Percentiles rank a stretch among this genome's conserved stretches.
Evolutionary conservation across 306 rosid genomes (phyloP).

Genomic region (Gleditsia sinensis): DNA sequence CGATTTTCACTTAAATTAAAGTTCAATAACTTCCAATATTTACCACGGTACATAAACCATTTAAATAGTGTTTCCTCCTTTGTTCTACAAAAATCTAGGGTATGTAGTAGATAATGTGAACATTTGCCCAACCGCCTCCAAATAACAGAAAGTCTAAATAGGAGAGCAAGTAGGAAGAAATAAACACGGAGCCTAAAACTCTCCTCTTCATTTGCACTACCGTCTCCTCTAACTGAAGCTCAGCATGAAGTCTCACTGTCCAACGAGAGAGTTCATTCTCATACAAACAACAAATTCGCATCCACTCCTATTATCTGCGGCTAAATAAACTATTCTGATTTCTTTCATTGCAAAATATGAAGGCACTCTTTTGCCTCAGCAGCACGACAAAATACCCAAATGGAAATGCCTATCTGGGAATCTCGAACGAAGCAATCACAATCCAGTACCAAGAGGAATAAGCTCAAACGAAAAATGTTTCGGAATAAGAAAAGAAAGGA

Average conservation of each 20-base stretch:
- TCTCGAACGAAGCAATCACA: constrained; percentile 4
- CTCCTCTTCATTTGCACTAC: not conserved
- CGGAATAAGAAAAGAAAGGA: not conserved
- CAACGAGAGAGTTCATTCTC: not conserved
- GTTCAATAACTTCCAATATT: not conserved
- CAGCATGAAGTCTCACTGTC: not conserved
- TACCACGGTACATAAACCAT: not conserved
- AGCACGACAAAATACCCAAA: constrained; percentile 7
- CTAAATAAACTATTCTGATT: not conserved
- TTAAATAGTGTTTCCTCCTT: not conserved
- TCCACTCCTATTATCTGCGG: not conserved
- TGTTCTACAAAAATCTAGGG: not conserved
- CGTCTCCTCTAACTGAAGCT: not conserved
- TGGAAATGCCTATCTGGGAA: not conserved
- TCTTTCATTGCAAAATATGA: not conserved
- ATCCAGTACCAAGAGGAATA: not conserved
- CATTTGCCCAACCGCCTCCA: not conserved
- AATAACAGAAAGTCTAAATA: too few relatives aligned
- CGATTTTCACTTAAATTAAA: not conserved
- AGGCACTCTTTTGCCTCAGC: not conserved
- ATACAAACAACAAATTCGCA: not conserved
- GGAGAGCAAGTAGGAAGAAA: not conserved
- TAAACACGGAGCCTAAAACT: not conserved
- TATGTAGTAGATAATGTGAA: not conserved
- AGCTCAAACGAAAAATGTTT: not conserved